phyloP scores from a whole-genome alignment of 2,329 filamentous ascomycete genomes.

The Alternaria gansuensis region DNA sequence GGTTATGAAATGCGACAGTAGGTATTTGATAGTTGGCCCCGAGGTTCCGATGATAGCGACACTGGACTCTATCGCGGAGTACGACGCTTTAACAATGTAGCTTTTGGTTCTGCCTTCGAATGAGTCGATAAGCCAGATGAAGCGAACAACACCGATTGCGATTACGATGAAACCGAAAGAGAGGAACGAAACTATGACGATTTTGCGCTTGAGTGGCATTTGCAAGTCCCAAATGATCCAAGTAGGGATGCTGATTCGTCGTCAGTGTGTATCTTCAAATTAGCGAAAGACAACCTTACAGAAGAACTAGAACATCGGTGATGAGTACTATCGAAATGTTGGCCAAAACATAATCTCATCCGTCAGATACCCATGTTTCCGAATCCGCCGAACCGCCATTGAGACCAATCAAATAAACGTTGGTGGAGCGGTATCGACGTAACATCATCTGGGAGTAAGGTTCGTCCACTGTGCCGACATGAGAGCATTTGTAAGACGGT shows the following conservation, averaged over 20 bases:
- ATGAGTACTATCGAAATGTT: constrained; percentile 29
- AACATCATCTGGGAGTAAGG: too few relatives aligned
- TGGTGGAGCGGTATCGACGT: too few relatives aligned
- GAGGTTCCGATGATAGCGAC: constrained; percentile 30
- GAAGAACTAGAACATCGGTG: constrained; percentile 30
- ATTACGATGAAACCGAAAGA: constrained; percentile 30
- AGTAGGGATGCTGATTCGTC: constrained; percentile 28
- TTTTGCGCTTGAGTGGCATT: constrained; percentile 29
- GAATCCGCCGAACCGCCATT: too few relatives aligned
- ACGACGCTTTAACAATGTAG: constrained; percentile 29
- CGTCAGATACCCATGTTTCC: too few relatives aligned
- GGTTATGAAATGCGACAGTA: constrained; percentile 27
- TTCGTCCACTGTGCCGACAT: not conserved
- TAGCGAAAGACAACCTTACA: constrained; percentile 3
- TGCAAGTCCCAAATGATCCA: constrained; percentile 39
- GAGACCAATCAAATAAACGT: too few relatives aligned
- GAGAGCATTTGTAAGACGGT: not conserved
- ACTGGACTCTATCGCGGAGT: constrained; percentile 29
- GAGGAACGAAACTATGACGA: constrained; percentile 32
- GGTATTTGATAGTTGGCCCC: constrained; percentile 30
- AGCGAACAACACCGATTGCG: constrained; percentile 28
- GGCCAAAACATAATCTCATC: constrained; percentile 18
- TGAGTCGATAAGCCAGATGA: constrained; percentile 30
- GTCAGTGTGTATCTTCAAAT: not conserved
- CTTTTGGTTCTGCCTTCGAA: constrained; percentile 27